Evolutionary conservation across 352 stramenopile genomes (phyloP), one percentile per base, ranked within the genome.

Genomic region (Saprolegnia diclina): DNA sequence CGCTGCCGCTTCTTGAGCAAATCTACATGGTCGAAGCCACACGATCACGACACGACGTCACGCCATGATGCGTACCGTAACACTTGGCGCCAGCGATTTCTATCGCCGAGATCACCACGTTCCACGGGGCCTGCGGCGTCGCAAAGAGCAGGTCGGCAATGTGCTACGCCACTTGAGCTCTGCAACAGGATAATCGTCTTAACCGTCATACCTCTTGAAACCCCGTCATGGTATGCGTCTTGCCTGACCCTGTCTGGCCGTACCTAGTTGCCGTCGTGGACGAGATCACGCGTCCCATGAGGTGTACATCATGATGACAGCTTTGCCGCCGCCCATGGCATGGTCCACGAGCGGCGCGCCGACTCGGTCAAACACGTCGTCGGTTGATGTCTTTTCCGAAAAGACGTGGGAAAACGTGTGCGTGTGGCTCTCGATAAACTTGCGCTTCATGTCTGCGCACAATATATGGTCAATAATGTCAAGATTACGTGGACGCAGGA

Each of bases 391-490:
- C 14, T 78, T 74, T 42, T 94, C 83, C 57, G 90, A 78, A 74
- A 95, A 94, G 65, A 78, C 85, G 35, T 78, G 83, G 26, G 85
- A 92, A 66, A 89, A 92, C 26, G 75, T 76, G 71, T 91, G 91
- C 44, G 80, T 73, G 66, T 85, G 83, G 21, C 77, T 87, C 35
- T 90, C 86, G 57, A 95, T 80, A 63, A 89, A 89, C 83, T 94
- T 94, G 72, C 91, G 83, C 40, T 80, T 80, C 89, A 96, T 96
- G 64, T 97, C 90, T 78, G 50, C 29, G n/a, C n/a, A n/a, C 19
- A 35, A 1, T 0, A 13, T 29, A 52, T 40, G 40, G 7, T 42
- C 35, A 52, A 26, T 29, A 10, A 18, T 24, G 19, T 24, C 7
- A 9, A 9, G 4, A 11, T 21, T 4, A 42, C 7, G 1, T 16